Conservation (phyloP, 2,329 filamentous ascomycete genomes). For the Verticillium nubilum region DNA sequence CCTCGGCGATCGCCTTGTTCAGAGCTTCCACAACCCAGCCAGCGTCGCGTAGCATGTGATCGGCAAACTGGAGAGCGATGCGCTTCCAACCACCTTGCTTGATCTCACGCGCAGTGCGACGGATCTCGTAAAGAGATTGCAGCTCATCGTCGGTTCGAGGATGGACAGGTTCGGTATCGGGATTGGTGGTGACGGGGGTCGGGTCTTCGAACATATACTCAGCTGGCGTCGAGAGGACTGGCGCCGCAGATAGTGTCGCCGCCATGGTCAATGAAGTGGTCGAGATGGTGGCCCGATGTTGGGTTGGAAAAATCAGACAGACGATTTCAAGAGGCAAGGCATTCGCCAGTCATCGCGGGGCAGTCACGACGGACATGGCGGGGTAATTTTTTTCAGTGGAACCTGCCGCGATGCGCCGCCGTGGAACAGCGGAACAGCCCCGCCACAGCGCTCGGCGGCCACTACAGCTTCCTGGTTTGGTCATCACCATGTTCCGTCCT, state of each 20-base stretch:
- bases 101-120: slow-evolving; percentile 72
- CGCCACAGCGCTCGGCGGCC: neutral
- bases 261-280: neutral
- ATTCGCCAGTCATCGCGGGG: neutral
- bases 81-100: slow-evolving; percentile 63
- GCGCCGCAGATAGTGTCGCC: slow-evolving; percentile 29
- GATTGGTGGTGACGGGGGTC: slow-evolving; percentile 23
- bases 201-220: slow-evolving; percentile 52
- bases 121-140: slow-evolving; percentile 75
- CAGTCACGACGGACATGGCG: neutral
- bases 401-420: neutral
- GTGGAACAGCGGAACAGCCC: neutral
- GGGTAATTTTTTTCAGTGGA: neutral
- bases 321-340: neutral
- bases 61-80: slow-evolving; percentile 92
- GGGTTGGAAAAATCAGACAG: neutral
- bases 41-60: slow-evolving; percentile 84
- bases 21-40: slow-evolving; percentile 71
- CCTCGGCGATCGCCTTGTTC: slow-evolving; percentile 22
- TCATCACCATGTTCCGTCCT: neutral
- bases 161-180: slow-evolving; percentile 24
- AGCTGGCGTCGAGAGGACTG: slow-evolving; percentile 60
- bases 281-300: neutral
- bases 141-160: slow-evolving; percentile 61
- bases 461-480: neutral